These are phyloP conservation scores for Spinacia oleracea DNA, from an alignment of 179 eudicot species.

Conservation along the genomic window DNA sequence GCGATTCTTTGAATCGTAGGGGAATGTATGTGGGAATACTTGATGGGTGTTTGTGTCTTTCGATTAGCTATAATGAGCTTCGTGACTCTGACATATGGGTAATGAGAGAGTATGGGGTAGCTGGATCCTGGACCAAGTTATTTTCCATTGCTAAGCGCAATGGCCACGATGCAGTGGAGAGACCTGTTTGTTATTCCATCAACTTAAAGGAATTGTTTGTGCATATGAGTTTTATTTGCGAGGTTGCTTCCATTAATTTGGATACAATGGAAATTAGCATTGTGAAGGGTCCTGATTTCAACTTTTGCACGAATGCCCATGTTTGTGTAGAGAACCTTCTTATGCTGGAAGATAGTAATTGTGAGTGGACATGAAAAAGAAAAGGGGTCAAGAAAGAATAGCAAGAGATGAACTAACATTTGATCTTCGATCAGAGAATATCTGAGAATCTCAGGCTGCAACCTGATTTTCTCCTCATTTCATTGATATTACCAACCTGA, in stretches of 20 bases:
- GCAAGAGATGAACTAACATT: neutral
- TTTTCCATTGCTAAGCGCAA: neutral
- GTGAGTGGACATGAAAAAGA: neutral
- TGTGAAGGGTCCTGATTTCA: neutral
- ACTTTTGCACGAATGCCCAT: neutral
- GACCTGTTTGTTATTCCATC: neutral
- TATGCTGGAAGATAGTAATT: neutral
- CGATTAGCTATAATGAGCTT: neutral
- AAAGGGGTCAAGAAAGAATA: neutral
- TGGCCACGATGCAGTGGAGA: neutral
- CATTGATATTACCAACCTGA: too few relatives aligned
- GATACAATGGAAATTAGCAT: neutral
- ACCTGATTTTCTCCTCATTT: too few relatives aligned
- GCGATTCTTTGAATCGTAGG: neutral
- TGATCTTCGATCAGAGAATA: neutral
- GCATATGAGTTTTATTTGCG: neutral
- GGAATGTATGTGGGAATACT: neutral
- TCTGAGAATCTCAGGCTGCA: too few relatives aligned
- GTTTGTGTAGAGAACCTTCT: conserved; percentile 16
- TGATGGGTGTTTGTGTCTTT: neutral
- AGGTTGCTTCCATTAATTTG: neutral
- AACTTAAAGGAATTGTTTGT: neutral
- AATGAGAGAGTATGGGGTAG: conserved; percentile 16
- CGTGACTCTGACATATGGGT: neutral
- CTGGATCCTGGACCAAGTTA: neutral